These are phyloP conservation scores for Letharia lupina DNA, from an alignment of 495 filamentous ascomycete species.

Conservation along the genomic window DNA sequence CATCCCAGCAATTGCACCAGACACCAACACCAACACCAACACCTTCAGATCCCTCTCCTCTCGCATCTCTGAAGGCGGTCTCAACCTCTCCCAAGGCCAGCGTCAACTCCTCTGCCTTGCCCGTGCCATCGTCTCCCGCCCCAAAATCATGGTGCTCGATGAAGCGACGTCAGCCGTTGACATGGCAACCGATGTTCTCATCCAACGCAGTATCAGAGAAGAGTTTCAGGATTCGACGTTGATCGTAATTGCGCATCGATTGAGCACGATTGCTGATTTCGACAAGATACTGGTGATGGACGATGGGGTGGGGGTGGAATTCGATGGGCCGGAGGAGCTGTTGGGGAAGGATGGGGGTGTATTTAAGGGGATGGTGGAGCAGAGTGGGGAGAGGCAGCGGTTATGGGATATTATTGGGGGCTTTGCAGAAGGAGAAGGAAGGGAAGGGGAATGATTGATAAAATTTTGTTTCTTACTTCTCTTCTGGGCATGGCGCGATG, in stretches of 20 bases:
- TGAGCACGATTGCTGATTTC: constrained; percentile 81
- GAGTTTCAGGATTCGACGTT: constrained; percentile 72
- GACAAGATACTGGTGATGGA: constrained; percentile 77
- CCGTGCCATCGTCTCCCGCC: constrained; percentile 69
- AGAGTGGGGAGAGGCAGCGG: constrained; percentile 61
- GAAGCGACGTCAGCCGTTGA: constrained; percentile 87
- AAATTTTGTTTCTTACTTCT: not conserved
- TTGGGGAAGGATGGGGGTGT: constrained; percentile 49
- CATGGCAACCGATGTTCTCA: constrained; percentile 73
- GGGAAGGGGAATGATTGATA: not conserved
- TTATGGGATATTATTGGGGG: constrained; percentile 47
- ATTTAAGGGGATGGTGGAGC: constrained; percentile 65
- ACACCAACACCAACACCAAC: constrained; percentile 55
- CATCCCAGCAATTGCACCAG: constrained; percentile 24
- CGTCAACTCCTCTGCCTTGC: constrained; percentile 83
- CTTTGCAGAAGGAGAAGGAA: constrained; percentile 9
- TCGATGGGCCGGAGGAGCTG: constrained; percentile 59
- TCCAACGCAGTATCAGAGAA: constrained; percentile 72
- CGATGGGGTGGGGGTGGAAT: constrained; percentile 66
- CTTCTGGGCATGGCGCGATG: not conserved
- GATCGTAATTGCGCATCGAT: constrained; percentile 79
- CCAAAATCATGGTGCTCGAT: constrained; percentile 81
- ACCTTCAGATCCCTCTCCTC: constrained; percentile 52
- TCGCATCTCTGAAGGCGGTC: constrained; percentile 63
- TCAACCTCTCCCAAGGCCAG: constrained; percentile 81